Percentiles rank a stretch among this genome's conserved stretches.
Evolutionary conservation across 148 eudicot genomes (phyloP).

Genomic region (Spergularia bocconei): DNA sequence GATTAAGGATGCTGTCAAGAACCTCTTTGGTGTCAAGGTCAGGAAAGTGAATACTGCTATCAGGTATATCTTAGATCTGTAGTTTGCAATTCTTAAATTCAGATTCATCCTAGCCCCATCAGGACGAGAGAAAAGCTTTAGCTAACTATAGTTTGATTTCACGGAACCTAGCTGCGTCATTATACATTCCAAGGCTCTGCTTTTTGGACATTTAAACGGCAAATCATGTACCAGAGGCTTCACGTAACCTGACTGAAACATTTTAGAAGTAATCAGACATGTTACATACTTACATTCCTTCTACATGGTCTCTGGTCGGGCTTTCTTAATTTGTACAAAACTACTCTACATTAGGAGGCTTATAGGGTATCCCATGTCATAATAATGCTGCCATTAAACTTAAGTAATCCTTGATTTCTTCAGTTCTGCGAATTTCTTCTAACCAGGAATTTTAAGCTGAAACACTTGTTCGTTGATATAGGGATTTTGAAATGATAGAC

Average conservation of each 20-base stretch:
- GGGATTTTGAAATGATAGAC: not conserved
- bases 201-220: not conserved
- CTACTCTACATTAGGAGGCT: too few relatives aligned
- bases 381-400: not conserved
- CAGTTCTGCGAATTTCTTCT: not conserved
- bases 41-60: slow-evolving; percentile 40
- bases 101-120: not conserved
- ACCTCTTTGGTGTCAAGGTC: slow-evolving; percentile 29
- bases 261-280: too few relatives aligned
- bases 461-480: not conserved
- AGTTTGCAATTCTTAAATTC: not conserved
- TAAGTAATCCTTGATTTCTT: not conserved
- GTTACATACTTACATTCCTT: too few relatives aligned
- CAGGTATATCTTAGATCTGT: slow-evolving; percentile 24
- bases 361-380: too few relatives aligned
- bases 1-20: slow-evolving; percentile 39
- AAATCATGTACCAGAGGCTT: too few relatives aligned
- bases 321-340: too few relatives aligned
- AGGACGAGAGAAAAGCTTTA: not conserved
- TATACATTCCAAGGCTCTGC: not conserved
- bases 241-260: too few relatives aligned
- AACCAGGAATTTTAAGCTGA: not conserved
- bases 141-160: not conserved
- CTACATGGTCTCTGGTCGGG: too few relatives aligned
- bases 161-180: not conserved